phyloP scores from a whole-genome alignment of 73 alveolate genomes.

The Paramecium sonneborni region DNA sequence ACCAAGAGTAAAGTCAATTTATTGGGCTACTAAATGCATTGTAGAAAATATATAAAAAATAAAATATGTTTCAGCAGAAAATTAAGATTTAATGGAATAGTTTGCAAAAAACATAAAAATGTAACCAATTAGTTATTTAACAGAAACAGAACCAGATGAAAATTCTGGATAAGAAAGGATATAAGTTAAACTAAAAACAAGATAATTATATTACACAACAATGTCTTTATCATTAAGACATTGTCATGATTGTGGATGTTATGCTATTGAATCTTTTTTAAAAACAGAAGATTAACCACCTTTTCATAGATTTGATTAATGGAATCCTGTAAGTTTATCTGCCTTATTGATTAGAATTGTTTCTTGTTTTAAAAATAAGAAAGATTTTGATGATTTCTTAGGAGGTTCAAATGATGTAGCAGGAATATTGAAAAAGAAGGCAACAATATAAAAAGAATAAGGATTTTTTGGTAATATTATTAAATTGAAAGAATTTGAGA shows the following conservation, averaged over 20 bases:
- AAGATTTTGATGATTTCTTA: constrained; percentile 46
- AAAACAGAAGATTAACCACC: constrained; percentile 2
- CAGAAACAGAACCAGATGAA: constrained; percentile 3
- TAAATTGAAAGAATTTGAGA: constrained; percentile 30
- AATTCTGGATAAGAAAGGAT: not conserved
- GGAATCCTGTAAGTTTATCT: constrained; percentile 59
- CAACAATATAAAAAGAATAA: not conserved
- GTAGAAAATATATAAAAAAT: not conserved
- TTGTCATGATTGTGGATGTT: constrained; percentile 22
- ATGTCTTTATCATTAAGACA: not conserved
- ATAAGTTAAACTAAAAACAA: constrained; percentile 1
- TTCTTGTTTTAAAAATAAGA: constrained; percentile 27
- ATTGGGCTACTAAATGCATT: not conserved
- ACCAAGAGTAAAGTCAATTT: constrained; percentile 19
- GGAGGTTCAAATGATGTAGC: not conserved
- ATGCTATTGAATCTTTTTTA: constrained; percentile 24
- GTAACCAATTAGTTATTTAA: not conserved
- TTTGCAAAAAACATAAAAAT: not conserved
- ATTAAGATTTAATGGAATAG: not conserved
- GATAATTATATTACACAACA: not conserved
- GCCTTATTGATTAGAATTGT: constrained; percentile 27
- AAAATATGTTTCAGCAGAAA: not conserved
- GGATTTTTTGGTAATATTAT: not conserved
- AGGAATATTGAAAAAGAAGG: not conserved
- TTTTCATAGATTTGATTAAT: constrained; percentile 26